Evolutionary conservation across 805 yeast genomes (phyloP).

Genomic region (Sungouiella blattae): DNA sequence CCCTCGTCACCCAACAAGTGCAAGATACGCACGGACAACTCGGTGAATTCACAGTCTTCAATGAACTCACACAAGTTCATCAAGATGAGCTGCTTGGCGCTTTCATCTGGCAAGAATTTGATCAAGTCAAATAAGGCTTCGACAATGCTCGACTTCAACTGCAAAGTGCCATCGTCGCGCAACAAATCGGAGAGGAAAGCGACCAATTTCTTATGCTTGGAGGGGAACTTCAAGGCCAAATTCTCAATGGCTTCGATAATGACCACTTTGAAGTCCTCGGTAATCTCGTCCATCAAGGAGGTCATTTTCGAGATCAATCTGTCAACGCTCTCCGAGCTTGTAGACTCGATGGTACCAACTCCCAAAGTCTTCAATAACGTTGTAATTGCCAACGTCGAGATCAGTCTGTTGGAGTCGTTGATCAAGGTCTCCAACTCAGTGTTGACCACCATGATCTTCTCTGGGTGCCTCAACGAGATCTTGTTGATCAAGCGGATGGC

Average conservation of each 20-base stretch:
- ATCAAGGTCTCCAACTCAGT: conserved; percentile 82
- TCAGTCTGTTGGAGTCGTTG: conserved; percentile 83
- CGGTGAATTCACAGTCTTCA: conserved; percentile 97
- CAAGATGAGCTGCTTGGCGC: conserved; percentile 75
- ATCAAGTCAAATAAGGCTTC: conserved; percentile 93
- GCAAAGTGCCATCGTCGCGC: conserved; percentile 87
- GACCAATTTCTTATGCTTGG: conserved; percentile 79
- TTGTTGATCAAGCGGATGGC: conserved; percentile 88
- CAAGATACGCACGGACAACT: conserved; percentile 86
- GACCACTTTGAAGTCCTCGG: conserved; percentile 93
- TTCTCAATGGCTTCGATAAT: conserved; percentile 94
- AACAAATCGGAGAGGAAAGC: conserved; percentile 77
- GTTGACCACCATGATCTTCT: conserved; percentile 73
- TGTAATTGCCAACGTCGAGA: conserved; percentile 96
- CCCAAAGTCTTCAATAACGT: conserved; percentile 94
- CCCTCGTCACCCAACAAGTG: conserved; percentile 94
- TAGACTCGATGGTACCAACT: conserved; percentile 44
- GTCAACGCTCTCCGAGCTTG: conserved; percentile 66
- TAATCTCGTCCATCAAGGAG: conserved; percentile 85
- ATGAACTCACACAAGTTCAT: conserved; percentile 93
- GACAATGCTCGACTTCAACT: conserved; percentile 80
- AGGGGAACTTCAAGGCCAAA: conserved; percentile 88
- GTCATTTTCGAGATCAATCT: conserved; percentile 83
- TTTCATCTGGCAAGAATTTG: conserved; percentile 68
- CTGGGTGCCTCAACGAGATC: conserved; percentile 78